phyloP scores from a whole-genome alignment of 2,329 filamentous ascomycete species.

The Monosporascus ibericus region DNA sequence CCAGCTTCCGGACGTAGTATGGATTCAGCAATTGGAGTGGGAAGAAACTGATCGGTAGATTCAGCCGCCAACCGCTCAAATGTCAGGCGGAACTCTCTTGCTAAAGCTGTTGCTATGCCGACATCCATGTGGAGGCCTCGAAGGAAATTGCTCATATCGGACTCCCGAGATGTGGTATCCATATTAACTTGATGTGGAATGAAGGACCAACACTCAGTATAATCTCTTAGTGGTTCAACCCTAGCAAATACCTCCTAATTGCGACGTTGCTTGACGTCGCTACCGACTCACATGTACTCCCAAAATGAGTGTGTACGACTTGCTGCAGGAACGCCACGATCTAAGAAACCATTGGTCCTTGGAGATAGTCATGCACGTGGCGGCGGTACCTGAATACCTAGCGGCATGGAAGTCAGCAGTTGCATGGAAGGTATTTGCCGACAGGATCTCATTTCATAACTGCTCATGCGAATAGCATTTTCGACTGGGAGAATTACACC shows the following conservation, averaged over 20 bases:
- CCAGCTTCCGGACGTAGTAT: slow-evolving; percentile 44
- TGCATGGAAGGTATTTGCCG: no score
- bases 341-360: no score
- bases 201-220: neutral
- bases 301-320: no score
- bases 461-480: no score
- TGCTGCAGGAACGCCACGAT: no score
- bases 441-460: no score
- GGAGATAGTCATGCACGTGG: no score
- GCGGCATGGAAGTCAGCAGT: no score
- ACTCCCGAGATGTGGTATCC: slow-evolving; percentile 7
- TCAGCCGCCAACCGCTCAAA: slow-evolving; percentile 47
- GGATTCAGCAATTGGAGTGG: slow-evolving; percentile 56
- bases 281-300: no score
- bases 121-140: slow-evolving; percentile 43
- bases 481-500: no score
- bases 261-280: no score
- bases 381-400: no score
- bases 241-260: neutral
- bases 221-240: neutral
- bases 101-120: slow-evolving; percentile 38
- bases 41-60: slow-evolving; percentile 50
- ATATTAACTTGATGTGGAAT: neutral
- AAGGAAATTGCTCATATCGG: slow-evolving; percentile 39
- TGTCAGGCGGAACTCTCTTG: slow-evolving; percentile 38